These are phyloP conservation scores for Termitomyces sp. DNA, from an alignment of 768 basidiomycete genomes.

Conservation along the genomic window DNA sequence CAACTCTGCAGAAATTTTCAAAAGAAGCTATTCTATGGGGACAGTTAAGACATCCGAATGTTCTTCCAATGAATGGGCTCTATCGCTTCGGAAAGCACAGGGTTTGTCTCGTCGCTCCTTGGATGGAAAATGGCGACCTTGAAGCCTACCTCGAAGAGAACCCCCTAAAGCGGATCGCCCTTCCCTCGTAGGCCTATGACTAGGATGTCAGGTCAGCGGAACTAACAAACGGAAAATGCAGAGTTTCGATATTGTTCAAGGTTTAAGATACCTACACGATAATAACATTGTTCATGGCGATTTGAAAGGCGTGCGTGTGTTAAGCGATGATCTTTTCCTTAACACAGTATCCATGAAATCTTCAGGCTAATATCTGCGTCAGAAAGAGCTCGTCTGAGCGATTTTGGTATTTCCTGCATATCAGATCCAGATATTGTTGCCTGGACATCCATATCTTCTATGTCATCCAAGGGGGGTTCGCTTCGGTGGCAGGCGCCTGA, in stretches of 20 bases:
- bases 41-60: background rate
- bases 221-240: background rate
- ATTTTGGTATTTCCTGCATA: background rate
- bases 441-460: background rate
- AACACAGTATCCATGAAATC: too few relatives aligned
- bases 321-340: background rate
- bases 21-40: background rate
- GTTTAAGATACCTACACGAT: background rate
- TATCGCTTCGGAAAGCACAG: background rate
- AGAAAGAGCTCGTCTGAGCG: background rate
- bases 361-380: too few relatives aligned
- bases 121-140: slow-evolving; percentile 3
- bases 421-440: background rate
- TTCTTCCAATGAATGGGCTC: slow-evolving; percentile 3
- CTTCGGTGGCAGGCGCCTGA: slow-evolving; percentile 2
- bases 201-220: background rate
- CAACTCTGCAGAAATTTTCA: background rate
- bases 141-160: background rate
- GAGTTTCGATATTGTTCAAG: background rate
- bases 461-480: slow-evolving; percentile 1
- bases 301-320: background rate
- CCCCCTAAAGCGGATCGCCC: background rate
- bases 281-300: slow-evolving; percentile 1
- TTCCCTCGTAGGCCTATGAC: background rate
- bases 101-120: slow-evolving; percentile 1